phyloP scores from a whole-genome alignment of 352 stramenopile genomes.

The Pythium phragmiticola region DNA sequence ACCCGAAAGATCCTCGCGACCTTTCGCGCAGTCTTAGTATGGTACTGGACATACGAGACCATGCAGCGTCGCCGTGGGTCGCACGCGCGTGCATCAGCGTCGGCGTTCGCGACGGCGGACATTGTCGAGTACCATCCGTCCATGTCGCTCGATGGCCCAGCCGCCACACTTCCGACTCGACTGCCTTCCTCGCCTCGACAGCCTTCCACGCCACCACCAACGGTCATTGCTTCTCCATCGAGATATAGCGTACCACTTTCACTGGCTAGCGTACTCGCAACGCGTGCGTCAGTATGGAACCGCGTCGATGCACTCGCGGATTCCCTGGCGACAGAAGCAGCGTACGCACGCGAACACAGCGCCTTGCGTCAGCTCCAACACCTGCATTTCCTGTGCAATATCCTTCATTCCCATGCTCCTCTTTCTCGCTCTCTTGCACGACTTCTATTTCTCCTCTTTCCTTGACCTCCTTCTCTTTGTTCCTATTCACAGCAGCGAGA shows the following conservation, averaged over 20 bases:
- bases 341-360: constrained; percentile 36
- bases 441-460: neutral
- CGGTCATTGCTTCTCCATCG: neutral
- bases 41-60: neutral
- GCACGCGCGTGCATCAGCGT: constrained; percentile 1
- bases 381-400: constrained; percentile 68
- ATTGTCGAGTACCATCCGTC: constrained; percentile 65
- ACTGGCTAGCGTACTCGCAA: constrained; percentile 10
- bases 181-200: neutral
- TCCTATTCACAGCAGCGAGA: constrained; percentile 48
- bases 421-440: neutral
- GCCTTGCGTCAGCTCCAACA: constrained; percentile 47
- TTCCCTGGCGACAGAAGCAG: constrained; percentile 25
- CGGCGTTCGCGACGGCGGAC: constrained; percentile 3
- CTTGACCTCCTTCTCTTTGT: neutral
- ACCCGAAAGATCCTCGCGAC: neutral
- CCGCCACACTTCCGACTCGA: too few relatives aligned
- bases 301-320: constrained; percentile 31
- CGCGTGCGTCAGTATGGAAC: constrained; percentile 9
- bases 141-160: constrained; percentile 60
- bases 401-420: constrained; percentile 34
- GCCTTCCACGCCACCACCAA: neutral
- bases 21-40: neutral
- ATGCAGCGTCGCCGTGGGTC: constrained; percentile 16
- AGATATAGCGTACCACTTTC: neutral